Evolutionary conservation across 2,329 filamentous ascomycete species (phyloP).

Genomic region (Fusarium sp.): DNA sequence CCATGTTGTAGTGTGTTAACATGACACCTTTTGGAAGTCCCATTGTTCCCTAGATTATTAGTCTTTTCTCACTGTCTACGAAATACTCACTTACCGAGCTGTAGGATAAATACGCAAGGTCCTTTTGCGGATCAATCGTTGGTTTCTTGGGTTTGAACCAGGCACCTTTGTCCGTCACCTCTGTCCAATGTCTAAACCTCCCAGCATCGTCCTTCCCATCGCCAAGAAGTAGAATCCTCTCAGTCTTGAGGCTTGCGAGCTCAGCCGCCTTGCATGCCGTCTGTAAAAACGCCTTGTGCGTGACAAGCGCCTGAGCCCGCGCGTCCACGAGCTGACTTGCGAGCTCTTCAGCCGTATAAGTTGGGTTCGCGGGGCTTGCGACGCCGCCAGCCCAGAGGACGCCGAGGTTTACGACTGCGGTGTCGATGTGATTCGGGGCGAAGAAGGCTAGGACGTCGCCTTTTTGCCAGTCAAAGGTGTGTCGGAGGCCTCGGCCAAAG

Average conservation of each 20-base stretch:
- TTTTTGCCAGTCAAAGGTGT: slow-evolving; percentile 81
- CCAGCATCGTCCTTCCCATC: slow-evolving; percentile 71
- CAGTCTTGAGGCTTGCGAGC: slow-evolving; percentile 75
- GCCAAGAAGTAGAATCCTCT: slow-evolving; percentile 82
- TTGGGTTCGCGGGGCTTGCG: slow-evolving; percentile 87
- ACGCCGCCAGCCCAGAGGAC: slow-evolving; percentile 86
- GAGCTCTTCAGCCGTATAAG: slow-evolving; percentile 86
- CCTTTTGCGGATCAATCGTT: slow-evolving; percentile 74
- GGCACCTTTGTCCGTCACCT: slow-evolving; percentile 70
- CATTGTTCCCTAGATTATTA: slow-evolving; percentile 75
- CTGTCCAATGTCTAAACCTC: slow-evolving; percentile 77
- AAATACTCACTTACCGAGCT: slow-evolving; percentile 65
- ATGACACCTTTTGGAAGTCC: slow-evolving; percentile 93
- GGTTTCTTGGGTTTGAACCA: slow-evolving; percentile 66
- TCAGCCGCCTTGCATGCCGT: slow-evolving; percentile 76
- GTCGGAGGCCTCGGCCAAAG: slow-evolving; percentile 85
- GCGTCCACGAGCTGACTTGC: slow-evolving; percentile 86
- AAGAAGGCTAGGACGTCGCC: slow-evolving; percentile 87
- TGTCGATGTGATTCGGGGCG: slow-evolving; percentile 89
- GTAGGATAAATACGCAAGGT: slow-evolving; percentile 88
- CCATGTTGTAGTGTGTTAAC: slow-evolving; percentile 85
- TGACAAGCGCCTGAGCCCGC: slow-evolving; percentile 79
- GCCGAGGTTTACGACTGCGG: slow-evolving; percentile 81
- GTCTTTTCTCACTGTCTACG: neutral
- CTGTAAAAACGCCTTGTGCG: slow-evolving; percentile 75